These are phyloP conservation scores for Pythium aphanidermatum DNA, from an alignment of 352 stramenopile genomes.

Conservation along the genomic window DNA sequence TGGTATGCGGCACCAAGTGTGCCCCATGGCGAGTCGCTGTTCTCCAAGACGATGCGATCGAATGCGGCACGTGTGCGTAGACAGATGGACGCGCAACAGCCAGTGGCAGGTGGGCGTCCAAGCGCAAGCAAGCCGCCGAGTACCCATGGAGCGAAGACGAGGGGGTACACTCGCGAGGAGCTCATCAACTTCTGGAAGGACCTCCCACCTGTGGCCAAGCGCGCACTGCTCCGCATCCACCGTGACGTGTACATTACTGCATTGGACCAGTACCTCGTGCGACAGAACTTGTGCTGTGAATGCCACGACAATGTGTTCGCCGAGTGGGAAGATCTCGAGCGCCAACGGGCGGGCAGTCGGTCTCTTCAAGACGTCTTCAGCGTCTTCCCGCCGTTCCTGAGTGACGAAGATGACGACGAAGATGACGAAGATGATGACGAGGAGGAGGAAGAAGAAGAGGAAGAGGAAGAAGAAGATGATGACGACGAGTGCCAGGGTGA, in stretches of 20 bases:
- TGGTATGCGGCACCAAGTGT: slow-evolving; percentile 11
- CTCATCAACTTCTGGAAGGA: slow-evolving; percentile 82
- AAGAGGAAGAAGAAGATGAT: slow-evolving; percentile 35
- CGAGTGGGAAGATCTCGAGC: slow-evolving; percentile 77
- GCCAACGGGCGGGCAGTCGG: slow-evolving; percentile 50
- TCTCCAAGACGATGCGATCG: slow-evolving; percentile 4
- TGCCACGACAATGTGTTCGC: slow-evolving; percentile 80
- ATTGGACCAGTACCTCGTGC: slow-evolving; percentile 70
- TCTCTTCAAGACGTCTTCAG: slow-evolving; percentile 73
- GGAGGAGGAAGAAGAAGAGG: slow-evolving; percentile 47
- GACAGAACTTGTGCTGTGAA: slow-evolving; percentile 74
- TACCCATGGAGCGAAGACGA: too few species aligned
- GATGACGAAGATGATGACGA: slow-evolving; percentile 54
- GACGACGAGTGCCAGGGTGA: slow-evolving; percentile 15
- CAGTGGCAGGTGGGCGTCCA: neutral
- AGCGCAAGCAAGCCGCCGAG: neutral
- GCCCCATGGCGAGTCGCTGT: slow-evolving; percentile 4
- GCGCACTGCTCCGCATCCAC: slow-evolving; percentile 61
- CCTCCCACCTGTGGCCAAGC: slow-evolving; percentile 53
- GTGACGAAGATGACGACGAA: slow-evolving; percentile 60
- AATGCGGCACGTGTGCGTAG: neutral
- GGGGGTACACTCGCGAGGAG: slow-evolving; percentile 61
- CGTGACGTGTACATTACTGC: slow-evolving; percentile 62
- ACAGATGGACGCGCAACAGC: neutral
- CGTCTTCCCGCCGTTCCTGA: slow-evolving; percentile 67